Percentiles rank a stretch among this genome's conserved stretches.
phyloP scores from a whole-genome alignment of 78 protist genomes.

The Cyanophora paradoxa region DNA sequence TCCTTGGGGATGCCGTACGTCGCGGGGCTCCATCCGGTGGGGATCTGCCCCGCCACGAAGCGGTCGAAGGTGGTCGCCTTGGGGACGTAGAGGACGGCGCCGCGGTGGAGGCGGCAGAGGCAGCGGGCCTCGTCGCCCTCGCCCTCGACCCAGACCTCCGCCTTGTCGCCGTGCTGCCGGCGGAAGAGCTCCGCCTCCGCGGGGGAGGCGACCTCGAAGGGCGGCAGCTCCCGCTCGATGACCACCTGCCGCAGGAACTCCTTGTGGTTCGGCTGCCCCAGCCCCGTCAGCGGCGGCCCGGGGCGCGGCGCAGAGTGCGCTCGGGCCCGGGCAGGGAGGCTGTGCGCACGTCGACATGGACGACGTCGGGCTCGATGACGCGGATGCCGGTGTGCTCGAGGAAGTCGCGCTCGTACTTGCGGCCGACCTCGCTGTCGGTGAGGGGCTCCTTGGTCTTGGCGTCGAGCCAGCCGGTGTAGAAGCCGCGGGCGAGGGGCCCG shows the following conservation, averaged over 20 bases:
- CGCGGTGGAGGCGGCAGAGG: constrained; percentile 21
- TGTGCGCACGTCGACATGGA: constrained; percentile 39
- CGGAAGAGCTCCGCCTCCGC: constrained; percentile 38
- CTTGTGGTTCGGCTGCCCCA: constrained; percentile 12
- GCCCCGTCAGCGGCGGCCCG: too few species aligned
- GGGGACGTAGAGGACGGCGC: constrained; percentile 47
- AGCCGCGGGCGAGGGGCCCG: constrained; percentile 1
- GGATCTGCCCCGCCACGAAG: constrained; percentile 51
- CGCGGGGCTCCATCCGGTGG: constrained; percentile 54
- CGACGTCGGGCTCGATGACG: constrained; percentile 51
- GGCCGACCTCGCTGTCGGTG: constrained; percentile 11
- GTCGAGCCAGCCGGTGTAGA: constrained; percentile 47
- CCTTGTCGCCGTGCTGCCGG: constrained; percentile 58
- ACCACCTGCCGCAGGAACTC: constrained; percentile 13
- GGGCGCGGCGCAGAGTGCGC: too few species aligned
- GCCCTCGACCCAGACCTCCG: background rate
- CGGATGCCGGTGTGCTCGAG: constrained; percentile 51
- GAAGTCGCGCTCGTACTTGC: constrained; percentile 26
- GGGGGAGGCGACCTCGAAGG: constrained; percentile 28
- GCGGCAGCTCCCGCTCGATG: constrained; percentile 28
- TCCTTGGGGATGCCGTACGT: constrained; percentile 51
- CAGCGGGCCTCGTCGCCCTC: constrained; percentile 1
- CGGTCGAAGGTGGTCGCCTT: constrained; percentile 44
- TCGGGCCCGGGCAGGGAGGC: too few species aligned
- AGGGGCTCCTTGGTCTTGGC: constrained; percentile 31